Conservation (phyloP, 306 rosid genomes). For the Fagus crenata region DNA sequence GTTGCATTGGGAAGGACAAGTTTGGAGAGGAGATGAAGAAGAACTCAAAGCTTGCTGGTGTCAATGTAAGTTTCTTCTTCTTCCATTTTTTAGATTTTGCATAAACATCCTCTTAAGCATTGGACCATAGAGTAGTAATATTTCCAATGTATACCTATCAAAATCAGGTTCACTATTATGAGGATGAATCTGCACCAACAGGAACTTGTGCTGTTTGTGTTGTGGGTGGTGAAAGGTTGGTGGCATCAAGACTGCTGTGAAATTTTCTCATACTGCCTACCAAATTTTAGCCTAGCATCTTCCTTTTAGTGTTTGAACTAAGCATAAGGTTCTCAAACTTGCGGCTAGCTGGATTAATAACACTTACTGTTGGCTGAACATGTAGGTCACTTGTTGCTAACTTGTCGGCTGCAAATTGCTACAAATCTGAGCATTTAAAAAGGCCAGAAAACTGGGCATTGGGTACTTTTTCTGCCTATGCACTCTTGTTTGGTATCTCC, state of each 20-base stretch:
- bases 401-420: conserved; percentile 94
- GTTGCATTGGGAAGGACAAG: conserved; percentile 90
- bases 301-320: neutral
- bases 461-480: conserved; percentile 44
- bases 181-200: conserved; percentile 78
- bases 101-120: neutral
- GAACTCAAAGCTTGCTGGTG: conserved; percentile 66
- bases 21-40: conserved; percentile 88
- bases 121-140: neutral
- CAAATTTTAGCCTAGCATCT: neutral
- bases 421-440: conserved; percentile 81
- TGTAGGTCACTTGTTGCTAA: conserved; percentile 90
- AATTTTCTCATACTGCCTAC: neutral
- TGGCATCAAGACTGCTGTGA: neutral
- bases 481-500: neutral
- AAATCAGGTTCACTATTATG: conserved; percentile 78
- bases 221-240: conserved; percentile 84
- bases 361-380: conserved; percentile 10
- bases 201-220: conserved; percentile 98
- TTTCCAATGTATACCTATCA: neutral
- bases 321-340: neutral
- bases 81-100: conserved; percentile 8
- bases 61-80: conserved; percentile 58
- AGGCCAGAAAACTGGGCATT: conserved; percentile 89
- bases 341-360: neutral